Conservation (phyloP, 345 rosid genomes). For the Sisymbrium altissimum region DNA sequence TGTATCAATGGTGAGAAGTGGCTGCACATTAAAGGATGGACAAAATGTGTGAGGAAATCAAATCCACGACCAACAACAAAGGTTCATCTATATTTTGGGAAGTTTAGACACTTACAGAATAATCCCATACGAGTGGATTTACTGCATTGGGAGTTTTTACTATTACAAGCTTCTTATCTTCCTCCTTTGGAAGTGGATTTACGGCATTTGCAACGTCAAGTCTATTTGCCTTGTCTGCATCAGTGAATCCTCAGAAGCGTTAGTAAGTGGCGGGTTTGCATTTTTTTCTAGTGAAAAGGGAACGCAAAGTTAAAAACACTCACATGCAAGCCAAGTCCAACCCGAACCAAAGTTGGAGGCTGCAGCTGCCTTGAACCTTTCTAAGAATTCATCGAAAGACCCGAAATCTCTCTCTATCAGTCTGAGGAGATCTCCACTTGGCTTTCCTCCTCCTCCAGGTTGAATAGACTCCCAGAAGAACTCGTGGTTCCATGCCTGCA, state of each 20-base stretch:
- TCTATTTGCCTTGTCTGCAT: slow-evolving; percentile 73
- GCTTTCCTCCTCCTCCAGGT: slow-evolving; percentile 94
- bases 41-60: slow-evolving; percentile 1
- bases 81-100: not conserved
- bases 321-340: slow-evolving; percentile 96
- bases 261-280: not conserved
- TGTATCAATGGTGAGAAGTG: slow-evolving; percentile 85
- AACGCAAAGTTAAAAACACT: slow-evolving; percentile 27
- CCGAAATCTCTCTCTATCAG: slow-evolving; percentile 85
- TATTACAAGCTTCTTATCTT: slow-evolving; percentile 76
- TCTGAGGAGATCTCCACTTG: slow-evolving; percentile 67
- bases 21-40: slow-evolving; percentile 53
- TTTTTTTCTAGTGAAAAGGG: not conserved
- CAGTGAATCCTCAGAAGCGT: not conserved
- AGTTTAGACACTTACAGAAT: slow-evolving; percentile 51
- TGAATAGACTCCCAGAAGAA: slow-evolving; percentile 94
- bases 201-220: slow-evolving; percentile 62
- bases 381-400: slow-evolving; percentile 53
- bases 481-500: slow-evolving; percentile 90
- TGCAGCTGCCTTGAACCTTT: slow-evolving; percentile 66
- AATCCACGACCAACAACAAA: not conserved
- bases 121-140: slow-evolving; percentile 94
- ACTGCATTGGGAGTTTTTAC: slow-evolving; percentile 89
- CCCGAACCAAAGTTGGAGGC: slow-evolving; percentile 90
- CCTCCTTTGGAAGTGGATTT: slow-evolving; percentile 63